phyloP scores from a whole-genome alignment of 768 basidiomycete genomes.

The Lactarius sanguifluus region DNA sequence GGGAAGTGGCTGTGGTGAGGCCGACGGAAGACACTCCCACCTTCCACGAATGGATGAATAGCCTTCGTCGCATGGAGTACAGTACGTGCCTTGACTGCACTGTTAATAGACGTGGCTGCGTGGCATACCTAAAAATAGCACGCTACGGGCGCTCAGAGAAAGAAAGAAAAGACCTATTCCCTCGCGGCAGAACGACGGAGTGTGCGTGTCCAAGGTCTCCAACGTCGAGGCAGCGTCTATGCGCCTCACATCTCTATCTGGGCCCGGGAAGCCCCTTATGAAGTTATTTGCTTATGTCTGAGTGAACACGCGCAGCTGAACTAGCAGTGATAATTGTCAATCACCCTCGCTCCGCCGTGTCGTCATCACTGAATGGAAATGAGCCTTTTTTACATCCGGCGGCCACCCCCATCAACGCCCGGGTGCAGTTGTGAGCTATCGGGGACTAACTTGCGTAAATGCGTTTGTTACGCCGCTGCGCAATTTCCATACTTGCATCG shows the following conservation, averaged over 20 bases:
- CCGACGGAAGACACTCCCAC: too few species aligned
- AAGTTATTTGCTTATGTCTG: not conserved
- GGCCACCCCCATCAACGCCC: not conserved
- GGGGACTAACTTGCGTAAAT: not conserved
- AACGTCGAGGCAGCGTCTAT: slow-evolving; percentile 2
- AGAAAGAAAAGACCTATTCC: not conserved
- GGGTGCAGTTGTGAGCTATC: not conserved
- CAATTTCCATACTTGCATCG: not conserved
- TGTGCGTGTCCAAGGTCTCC: not conserved
- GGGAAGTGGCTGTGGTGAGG: too few species aligned
- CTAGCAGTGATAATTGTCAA: not conserved
- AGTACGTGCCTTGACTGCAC: not conserved
- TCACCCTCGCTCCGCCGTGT: not conserved
- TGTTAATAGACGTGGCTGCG: not conserved
- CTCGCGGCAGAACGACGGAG: not conserved
- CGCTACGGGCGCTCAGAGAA: not conserved
- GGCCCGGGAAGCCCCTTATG: not conserved
- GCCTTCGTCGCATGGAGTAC: not conserved
- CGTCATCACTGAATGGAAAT: not conserved
- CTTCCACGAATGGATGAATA: not conserved
- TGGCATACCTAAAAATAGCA: not conserved
- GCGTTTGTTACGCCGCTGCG: not conserved
- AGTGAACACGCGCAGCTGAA: not conserved
- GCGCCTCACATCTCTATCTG: not conserved
- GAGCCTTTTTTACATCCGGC: not conserved